Evolutionary conservation across 192 early-diverging fungal species (phyloP), one percentile per base, ranked within the genome.

Genomic region (Coemansia sp.): DNA sequence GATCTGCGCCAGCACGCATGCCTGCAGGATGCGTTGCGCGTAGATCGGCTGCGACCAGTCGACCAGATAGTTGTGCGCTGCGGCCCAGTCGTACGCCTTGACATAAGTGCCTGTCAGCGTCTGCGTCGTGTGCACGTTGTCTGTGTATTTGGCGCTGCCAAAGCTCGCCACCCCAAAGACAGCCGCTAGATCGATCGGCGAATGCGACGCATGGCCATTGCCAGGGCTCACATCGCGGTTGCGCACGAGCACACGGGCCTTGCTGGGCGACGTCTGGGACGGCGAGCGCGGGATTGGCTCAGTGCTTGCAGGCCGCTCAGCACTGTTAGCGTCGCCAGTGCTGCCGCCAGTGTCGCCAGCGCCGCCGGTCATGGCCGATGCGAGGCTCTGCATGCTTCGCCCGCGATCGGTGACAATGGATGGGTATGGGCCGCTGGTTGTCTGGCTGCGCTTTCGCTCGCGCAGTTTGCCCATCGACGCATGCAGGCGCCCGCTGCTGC

Each of bases 61-160:
- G 14, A 81, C 74, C 35, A 69, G 27, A 45, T 68, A 39, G 49
- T 66, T 65, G 66, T 81, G 73, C 6, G 73, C 64, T 6, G 64
- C 64, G 7, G 71, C 63, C 69, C 69, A 81, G 55, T 81, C 78
- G 36, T 75, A 81, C 4, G 58, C 39, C 5, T 54, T 29, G 32
- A 74, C 72, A 28, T 73, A 81, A 6, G 70, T 66, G 34, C 78
- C 78, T 11, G 78, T 81, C 59, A 81, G 66, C 10, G 58, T 81
- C 64, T 81, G 78, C 18, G 72, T 81, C 8, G 74, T 69, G 29
- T 81, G 78, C 47, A 75, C 78, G 25, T 81, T 81, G 4, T 67
- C 65, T 18, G 77, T 80, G 55, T 80, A 71, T 18, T 65, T 64
- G n/a, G 71, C 65, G 35, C 77, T 80, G 25, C 77, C 77, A 71